These are phyloP conservation scores for Lactarius indigo DNA, from an alignment of 768 basidiomycete species.

Conservation along the genomic window DNA sequence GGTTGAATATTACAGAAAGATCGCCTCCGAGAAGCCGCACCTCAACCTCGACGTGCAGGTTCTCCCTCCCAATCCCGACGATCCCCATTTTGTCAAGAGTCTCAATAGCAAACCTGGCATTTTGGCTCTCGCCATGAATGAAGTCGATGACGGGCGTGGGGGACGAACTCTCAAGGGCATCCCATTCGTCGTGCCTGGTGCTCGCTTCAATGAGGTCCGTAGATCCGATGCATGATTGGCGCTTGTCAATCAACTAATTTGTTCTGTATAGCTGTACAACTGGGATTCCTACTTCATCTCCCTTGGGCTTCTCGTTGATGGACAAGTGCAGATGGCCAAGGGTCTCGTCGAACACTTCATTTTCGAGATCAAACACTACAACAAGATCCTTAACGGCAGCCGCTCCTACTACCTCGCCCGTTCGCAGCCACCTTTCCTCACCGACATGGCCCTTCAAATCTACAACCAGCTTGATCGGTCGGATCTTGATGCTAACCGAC, in stretches of 20 bases:
- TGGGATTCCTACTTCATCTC: slow-evolving; percentile 96
- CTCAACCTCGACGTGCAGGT: slow-evolving; percentile 91
- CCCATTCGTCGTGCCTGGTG: slow-evolving; percentile 96
- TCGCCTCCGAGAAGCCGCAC: slow-evolving; percentile 89
- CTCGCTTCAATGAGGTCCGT: slow-evolving; percentile 87
- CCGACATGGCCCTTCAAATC: slow-evolving; percentile 97
- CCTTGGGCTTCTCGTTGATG: slow-evolving; percentile 92
- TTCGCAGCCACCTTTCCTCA: slow-evolving; percentile 97
- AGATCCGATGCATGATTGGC: not conserved
- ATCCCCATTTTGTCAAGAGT: slow-evolving; percentile 85
- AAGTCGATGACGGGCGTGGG: slow-evolving; percentile 74
- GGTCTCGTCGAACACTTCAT: slow-evolving; percentile 99
- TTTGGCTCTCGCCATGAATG: slow-evolving; percentile 92
- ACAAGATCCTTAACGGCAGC: slow-evolving; percentile 95
- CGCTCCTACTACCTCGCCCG: slow-evolving; percentile 94
- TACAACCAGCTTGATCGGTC: slow-evolving; percentile 93
- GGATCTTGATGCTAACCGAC: slow-evolving; percentile 72
- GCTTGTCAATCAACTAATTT: not conserved
- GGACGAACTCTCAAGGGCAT: slow-evolving; percentile 86
- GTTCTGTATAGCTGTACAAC: slow-evolving; percentile 67
- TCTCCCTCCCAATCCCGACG: slow-evolving; percentile 82
- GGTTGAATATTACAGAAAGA: slow-evolving; percentile 92
- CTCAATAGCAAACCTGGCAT: slow-evolving; percentile 93
- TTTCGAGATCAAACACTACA: slow-evolving; percentile 97
- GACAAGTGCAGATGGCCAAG: slow-evolving; percentile 90